Conservation (phyloP, 306 rosid species). For the Pyrus communis region DNA sequence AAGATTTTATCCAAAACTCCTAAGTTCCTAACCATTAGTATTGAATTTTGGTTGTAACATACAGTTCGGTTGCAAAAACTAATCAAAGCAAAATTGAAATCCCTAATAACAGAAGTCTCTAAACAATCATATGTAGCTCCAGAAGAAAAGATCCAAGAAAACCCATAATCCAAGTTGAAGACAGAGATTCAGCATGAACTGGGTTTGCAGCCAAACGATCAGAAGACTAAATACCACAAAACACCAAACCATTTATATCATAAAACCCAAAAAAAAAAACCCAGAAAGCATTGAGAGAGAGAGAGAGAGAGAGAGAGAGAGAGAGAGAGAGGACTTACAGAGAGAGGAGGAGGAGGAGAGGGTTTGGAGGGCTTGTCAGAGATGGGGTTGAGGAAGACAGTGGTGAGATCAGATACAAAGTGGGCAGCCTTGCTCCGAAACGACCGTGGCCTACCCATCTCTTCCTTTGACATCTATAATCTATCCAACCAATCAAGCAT, state of each 20-base stretch:
- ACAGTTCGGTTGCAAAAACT: not conserved
- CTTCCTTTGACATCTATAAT: not conserved
- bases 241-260: not conserved
- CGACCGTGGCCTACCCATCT: conserved; percentile 72
- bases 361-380: conserved; percentile 63
- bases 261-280: conserved; percentile 3
- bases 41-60: not conserved
- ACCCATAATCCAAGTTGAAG: not conserved
- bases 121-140: not conserved
- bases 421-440: conserved; percentile 70
- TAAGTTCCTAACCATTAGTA: not conserved
- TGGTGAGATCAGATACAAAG: conserved; percentile 78
- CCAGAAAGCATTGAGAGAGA: conserved; percentile 1
- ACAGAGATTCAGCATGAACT: not conserved
- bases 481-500: not conserved
- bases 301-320: conserved; percentile 15
- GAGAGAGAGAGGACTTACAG: conserved; percentile 24
- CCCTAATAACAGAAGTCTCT: not conserved
- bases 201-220: not conserved
- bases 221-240: not conserved
- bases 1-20: too few species aligned
- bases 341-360: conserved; percentile 22
- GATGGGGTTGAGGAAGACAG: conserved; percentile 76
- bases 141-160: not conserved
- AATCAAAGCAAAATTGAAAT: not conserved